Conservation (phyloP, 805 yeast species). For the Kuraishia capsulata region DNA sequence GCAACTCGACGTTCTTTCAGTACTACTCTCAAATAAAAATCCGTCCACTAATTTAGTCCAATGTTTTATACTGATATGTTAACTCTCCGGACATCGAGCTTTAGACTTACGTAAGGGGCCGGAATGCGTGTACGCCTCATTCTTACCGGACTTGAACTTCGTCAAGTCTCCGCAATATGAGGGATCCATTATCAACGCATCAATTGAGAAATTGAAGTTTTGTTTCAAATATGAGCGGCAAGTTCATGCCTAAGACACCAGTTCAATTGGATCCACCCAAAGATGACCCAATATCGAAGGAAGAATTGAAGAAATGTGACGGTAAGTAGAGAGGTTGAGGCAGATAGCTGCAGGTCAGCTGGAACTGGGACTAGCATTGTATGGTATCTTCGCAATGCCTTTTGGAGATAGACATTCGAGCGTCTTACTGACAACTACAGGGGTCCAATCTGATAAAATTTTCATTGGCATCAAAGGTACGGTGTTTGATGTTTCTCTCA, state of each 20-base stretch:
- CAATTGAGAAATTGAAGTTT: too few species aligned
- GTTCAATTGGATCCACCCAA: conserved; percentile 44
- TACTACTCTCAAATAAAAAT: too few species aligned
- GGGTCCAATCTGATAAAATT: conserved; percentile 33
- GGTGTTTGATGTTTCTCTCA: conserved; percentile 69
- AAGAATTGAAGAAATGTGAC: conserved; percentile 34
- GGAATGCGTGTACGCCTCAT: too few species aligned
- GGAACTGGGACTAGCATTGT: neutral
- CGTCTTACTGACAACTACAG: conserved; percentile 12
- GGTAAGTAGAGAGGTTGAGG: conserved; percentile 27
- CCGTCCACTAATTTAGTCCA: too few species aligned
- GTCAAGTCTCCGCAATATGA: too few species aligned
- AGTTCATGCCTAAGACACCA: conserved; percentile 47
- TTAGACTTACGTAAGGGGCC: too few species aligned
- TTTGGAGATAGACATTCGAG: neutral
- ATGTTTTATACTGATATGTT: too few species aligned
- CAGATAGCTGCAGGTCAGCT: neutral
- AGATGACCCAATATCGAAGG: conserved; percentile 30
- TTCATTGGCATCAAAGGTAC: conserved; percentile 72
- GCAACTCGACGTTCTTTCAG: too few species aligned
- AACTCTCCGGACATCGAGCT: too few species aligned
- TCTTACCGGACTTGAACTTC: too few species aligned
- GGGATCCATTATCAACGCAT: too few species aligned
- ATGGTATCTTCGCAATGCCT: neutral
- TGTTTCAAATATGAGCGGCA: conserved; percentile 8